Evolutionary conservation across 495 filamentous ascomycete genomes (phyloP), one percentile per base, ranked within the genome.

Genomic region (Annulohypoxylon bovei): DNA sequence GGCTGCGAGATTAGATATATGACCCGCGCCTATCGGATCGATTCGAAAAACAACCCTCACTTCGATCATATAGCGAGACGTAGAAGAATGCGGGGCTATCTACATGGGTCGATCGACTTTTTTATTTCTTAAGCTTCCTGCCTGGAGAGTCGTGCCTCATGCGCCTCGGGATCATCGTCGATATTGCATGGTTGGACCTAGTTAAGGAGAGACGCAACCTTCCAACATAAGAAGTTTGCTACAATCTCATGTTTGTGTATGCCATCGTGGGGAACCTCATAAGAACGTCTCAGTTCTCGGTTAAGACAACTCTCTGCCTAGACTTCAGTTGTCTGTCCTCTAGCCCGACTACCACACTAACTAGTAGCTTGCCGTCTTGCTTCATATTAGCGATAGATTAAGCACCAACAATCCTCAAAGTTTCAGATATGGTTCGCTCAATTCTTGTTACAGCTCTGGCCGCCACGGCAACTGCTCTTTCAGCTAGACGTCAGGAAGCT

Each of bases 401-500:
- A n/a, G 14, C 22, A 16, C 7, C 16, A 12, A 35, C 33, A 28
- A 9, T 20, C 20, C n/a, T 20, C 32, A 5, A 35, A 1, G 47
- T 16, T 32, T 25, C 20, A 25, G 39, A 57, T 1, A 72, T 72
- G 70, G 65, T 72, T 46, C 70, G 70, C 55, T 22, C 32, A 30
- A 52, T 69, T 14, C 32, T 72, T n/a, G 16, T 65, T 39, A 61
- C 61, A 55, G 70, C 65, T 33, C 56, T 72, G 4, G 70, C 70
- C 18, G 61, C 58, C 30, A 61, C 55, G 2, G 49, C 65, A 6
- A 37, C 55, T 22, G 60, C 65, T 8, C 55, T 72, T 35, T 56
- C 70, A 9, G 30, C 56, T 16, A 25, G 20, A 20, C 67, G 55
- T n/a, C 59, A 25, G 9, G 65, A 65, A 18, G 56, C 61, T 5